These are phyloP conservation scores for Pythium biforme DNA, from an alignment of 352 stramenopile species.

Conservation along the genomic window DNA sequence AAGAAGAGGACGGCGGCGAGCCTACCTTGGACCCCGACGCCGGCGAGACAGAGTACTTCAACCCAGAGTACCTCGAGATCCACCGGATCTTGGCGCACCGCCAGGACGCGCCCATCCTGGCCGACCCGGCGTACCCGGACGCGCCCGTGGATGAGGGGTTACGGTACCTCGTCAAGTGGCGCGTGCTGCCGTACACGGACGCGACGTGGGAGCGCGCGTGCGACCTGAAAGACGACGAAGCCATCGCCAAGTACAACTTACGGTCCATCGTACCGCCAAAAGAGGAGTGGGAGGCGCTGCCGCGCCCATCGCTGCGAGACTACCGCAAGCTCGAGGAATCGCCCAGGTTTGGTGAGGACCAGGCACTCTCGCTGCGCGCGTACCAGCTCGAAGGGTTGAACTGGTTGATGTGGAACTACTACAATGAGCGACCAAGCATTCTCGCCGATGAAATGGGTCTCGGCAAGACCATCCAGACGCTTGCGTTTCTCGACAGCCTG, in stretches of 20 bases:
- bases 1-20: slow-evolving; percentile 31
- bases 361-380: slow-evolving; percentile 66
- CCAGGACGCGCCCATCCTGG: slow-evolving; percentile 53
- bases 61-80: slow-evolving; percentile 89
- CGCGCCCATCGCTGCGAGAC: slow-evolving; percentile 71
- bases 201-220: slow-evolving; percentile 87
- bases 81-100: slow-evolving; percentile 83
- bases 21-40: slow-evolving; percentile 28
- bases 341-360: slow-evolving; percentile 67
- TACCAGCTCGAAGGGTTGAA: slow-evolving; percentile 90
- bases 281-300: slow-evolving; percentile 54
- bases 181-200: slow-evolving; percentile 81
- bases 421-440: slow-evolving; percentile 87
- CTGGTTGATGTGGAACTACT: slow-evolving; percentile 90
- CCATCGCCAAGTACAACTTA: slow-evolving; percentile 73
- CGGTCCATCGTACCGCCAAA: slow-evolving; percentile 56
- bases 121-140: slow-evolving; percentile 53
- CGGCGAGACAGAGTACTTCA: slow-evolving; percentile 85
- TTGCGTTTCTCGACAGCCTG: slow-evolving; percentile 94
- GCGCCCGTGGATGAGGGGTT: slow-evolving; percentile 82
- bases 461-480: slow-evolving; percentile 91
- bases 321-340: slow-evolving; percentile 87
- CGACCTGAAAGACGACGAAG: slow-evolving; percentile 83
- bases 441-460: slow-evolving; percentile 92
- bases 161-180: slow-evolving; percentile 88